Base-by-base conservation (phyloP, 805 yeast species). In the Hanseniaspora meyeri region DNA sequence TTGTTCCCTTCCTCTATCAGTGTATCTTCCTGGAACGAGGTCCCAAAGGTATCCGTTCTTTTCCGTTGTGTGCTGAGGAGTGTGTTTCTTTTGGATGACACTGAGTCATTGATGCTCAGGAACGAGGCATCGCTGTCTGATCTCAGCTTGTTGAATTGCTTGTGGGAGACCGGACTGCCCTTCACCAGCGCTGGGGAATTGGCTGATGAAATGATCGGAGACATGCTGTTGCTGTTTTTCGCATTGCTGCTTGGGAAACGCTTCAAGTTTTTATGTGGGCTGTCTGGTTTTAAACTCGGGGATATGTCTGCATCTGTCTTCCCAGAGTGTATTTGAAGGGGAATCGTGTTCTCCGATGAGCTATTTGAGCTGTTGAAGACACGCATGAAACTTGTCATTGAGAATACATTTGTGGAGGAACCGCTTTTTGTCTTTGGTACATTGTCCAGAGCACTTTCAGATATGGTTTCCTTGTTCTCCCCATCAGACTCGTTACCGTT, bases 71-170 rank as follows among this genome's bases (percentile, higher is more conserved):
- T 19, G n/a, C 14, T 12, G 5, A 46, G 12, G 24, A 6, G n/a
- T 5, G n/a, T 31, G 29, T 53, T 45, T 39, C 46, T 46, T 39
- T 37, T 46, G 16, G 49, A 32, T 17, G 38, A 32, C 14, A 20
- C n/a, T 12, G 49, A 17, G n/a, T 46, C 57, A 20, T n/a, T 46
- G 5, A 39, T 17, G n/a, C 57, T 53, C 32, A 46, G 32, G 14
- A 53, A 53, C 1, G 57, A 53, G 3, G 57, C 57, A 53, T 53
- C 57, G 32, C 57, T 53, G 16, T 45, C 40, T 6, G 50, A 43
- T 24, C 57, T 53, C 9, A 19, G 17, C 24, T 45, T 45, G 32
- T 12, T 34, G 20, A 24, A 9, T 10, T 10, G 36, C 14, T 34
- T 53, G 12, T n/a, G 9, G 37, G 37, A 2, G 29, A 6, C 19